Conservation (phyloP, 495 filamentous ascomycete genomes). For the Xylaria curta region DNA sequence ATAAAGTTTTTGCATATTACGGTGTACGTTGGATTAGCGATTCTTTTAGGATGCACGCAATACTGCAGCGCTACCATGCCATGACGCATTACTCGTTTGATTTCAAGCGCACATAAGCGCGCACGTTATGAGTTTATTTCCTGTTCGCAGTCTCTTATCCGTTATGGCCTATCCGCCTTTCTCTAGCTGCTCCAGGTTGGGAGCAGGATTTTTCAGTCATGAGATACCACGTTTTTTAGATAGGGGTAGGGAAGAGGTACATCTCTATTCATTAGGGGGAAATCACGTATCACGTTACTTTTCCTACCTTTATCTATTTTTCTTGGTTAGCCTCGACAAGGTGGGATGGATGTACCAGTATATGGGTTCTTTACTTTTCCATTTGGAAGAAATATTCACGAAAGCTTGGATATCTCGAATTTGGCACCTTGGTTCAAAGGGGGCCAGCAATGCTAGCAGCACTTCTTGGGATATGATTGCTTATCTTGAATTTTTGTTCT, state of each 20-base stretch:
- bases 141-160: slow-evolving; percentile 19
- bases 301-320: background rate
- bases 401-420: background rate
- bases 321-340: background rate
- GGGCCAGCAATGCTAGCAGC: background rate
- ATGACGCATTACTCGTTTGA: background rate
- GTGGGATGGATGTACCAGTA: slow-evolving; percentile 17
- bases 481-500: background rate
- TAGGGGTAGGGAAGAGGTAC: background rate
- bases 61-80: slow-evolving; percentile 22
- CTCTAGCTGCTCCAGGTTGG: background rate
- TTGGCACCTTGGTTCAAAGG: background rate
- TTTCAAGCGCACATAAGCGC: slow-evolving; percentile 28
- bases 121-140: slow-evolving; percentile 30
- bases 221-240: slow-evolving; percentile 18
- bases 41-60: slow-evolving; percentile 34
- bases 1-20: slow-evolving; percentile 31
- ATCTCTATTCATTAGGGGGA: slow-evolving; percentile 11
- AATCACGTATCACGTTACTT: background rate
- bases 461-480: background rate
- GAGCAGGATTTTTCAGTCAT: slow-evolving; percentile 2
- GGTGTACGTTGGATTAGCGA: slow-evolving; percentile 34
- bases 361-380: background rate
- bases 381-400: background rate
- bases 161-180: slow-evolving; percentile 3